A percentile compares a stretch with the other conserved stretches of the same genome.
Conservation (phyloP, 345 rosid species). For the Schrenkiella parvula region DNA sequence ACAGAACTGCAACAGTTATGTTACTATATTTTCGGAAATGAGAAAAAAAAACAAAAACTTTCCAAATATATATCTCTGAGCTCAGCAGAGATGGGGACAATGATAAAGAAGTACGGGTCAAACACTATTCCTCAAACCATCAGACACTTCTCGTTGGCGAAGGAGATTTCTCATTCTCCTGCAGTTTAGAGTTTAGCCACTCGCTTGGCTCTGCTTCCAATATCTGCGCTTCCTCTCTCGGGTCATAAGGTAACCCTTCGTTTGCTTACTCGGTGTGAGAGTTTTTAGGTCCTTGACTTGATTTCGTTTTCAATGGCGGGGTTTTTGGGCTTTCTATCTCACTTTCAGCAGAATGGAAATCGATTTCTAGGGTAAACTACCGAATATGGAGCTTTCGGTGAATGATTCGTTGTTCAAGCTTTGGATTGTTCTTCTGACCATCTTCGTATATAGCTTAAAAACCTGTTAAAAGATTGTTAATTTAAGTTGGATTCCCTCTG, state of each 20-base stretch:
- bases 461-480: neutral
- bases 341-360: neutral
- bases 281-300: neutral
- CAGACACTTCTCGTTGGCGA: slow-evolving; percentile 53
- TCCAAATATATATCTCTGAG: neutral
- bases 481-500: neutral
- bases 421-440: neutral
- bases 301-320: neutral
- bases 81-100: neutral
- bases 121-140: slow-evolving; percentile 44
- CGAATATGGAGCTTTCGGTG: neutral
- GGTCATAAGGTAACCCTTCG: slow-evolving; percentile 34
- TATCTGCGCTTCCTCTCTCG: slow-evolving; percentile 58
- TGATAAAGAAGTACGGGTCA: slow-evolving; percentile 33
- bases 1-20: neutral
- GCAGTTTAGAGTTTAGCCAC: slow-evolving; percentile 42
- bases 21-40: neutral
- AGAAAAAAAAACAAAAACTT: too few relatives aligned
- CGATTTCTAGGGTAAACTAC: neutral
- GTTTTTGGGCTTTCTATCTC: neutral
- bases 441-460: neutral
- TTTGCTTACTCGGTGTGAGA: neutral
- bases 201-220: slow-evolving; percentile 48
- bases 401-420: neutral
- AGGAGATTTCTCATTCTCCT: slow-evolving; percentile 62